These are phyloP conservation scores for Fragaria ananassa DNA, from an alignment of 306 rosid species.

Conservation along the genomic window DNA sequence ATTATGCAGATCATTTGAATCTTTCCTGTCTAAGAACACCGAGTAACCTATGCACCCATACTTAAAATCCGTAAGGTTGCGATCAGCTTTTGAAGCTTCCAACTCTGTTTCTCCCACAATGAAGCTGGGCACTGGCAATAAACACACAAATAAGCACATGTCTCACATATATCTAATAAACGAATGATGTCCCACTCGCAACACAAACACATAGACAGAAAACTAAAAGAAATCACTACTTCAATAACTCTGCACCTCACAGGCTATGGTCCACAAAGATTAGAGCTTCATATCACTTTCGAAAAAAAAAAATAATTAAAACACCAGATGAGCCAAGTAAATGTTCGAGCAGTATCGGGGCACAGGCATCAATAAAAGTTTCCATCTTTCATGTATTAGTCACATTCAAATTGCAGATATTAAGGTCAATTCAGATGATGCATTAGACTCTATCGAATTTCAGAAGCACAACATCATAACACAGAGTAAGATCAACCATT, in stretches of 20 bases:
- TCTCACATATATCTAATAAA: not conserved
- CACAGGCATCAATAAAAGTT: not conserved
- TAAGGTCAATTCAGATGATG: not conserved
- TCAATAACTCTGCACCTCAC: not conserved
- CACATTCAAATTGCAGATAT: not conserved
- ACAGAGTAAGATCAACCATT: not conserved
- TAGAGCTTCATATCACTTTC: not conserved
- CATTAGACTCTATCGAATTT: not conserved
- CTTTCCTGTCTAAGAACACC: constrained; percentile 64
- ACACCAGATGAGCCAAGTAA: not conserved
- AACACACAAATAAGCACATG: constrained; percentile 31
- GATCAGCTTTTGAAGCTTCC: constrained; percentile 76
- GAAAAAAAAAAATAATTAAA: no score
- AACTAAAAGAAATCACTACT: not conserved
- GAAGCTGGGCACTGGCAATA: constrained; percentile 61
- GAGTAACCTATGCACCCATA: constrained; percentile 93
- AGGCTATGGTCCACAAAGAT: not conserved
- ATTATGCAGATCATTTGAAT: constrained; percentile 44
- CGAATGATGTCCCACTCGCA: not conserved
- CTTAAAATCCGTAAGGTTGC: constrained; percentile 64
- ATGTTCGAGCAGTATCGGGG: not conserved
- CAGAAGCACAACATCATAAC: not conserved
- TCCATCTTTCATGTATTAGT: not conserved
- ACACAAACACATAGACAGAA: not conserved
- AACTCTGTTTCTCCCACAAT: constrained; percentile 73